phyloP scores from a whole-genome alignment of 768 basidiomycete species.

The Lactarius akahatsu region DNA sequence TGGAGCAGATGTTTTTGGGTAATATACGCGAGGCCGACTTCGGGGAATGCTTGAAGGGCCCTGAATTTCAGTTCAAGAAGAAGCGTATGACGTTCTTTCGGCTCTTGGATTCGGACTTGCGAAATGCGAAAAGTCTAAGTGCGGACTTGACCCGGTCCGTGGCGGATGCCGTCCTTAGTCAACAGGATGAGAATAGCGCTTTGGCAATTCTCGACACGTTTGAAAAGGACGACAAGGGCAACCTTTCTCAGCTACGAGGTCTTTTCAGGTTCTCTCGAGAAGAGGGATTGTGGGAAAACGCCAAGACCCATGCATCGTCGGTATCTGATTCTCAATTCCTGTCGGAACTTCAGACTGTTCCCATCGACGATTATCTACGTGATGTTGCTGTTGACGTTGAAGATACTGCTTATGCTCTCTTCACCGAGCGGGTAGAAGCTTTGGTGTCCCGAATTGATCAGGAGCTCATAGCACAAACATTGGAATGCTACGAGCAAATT shows the following conservation, averaged over 20 bases:
- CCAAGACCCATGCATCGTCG: not conserved
- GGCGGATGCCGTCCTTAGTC: not conserved
- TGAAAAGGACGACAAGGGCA: not conserved
- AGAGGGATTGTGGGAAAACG: constrained; percentile 2
- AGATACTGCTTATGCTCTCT: not conserved
- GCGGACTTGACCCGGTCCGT: not conserved
- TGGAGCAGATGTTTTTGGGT: not conserved
- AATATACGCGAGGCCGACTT: not conserved
- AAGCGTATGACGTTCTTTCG: not conserved
- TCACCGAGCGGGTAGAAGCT: constrained; percentile 1
- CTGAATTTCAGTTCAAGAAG: constrained; percentile 1
- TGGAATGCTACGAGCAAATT: constrained; percentile 9
- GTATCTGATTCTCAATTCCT: constrained; percentile 18
- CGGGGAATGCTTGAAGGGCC: not conserved
- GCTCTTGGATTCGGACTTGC: not conserved
- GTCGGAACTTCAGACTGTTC: not conserved
- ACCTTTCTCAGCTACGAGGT: not conserved
- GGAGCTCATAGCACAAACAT: constrained; percentile 10
- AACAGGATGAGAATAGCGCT: not conserved
- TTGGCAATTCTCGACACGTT: not conserved
- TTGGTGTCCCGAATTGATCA: not conserved
- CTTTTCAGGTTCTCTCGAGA: not conserved
- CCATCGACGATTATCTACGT: not conserved
- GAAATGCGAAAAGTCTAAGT: not conserved
- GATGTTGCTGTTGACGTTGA: not conserved